A percentile compares a stretch with the other conserved stretches of the same genome.
Evolutionary conservation across 192 early-diverging fungal genomes (phyloP).

Genomic region (Coemansia furcata): DNA sequence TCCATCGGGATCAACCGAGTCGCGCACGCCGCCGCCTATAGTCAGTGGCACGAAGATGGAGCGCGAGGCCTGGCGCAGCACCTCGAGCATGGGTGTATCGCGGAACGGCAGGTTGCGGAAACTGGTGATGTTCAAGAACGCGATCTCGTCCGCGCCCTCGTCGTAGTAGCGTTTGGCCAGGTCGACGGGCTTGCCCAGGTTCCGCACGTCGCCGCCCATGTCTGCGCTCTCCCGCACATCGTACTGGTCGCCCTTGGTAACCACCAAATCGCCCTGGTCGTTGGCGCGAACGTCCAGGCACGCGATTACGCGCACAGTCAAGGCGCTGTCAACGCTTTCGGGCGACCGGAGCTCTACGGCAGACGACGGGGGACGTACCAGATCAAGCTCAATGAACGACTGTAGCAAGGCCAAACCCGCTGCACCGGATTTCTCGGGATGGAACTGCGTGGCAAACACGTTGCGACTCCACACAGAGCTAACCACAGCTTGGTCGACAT

Average conservation of each 20-base stretch:
- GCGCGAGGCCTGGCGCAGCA: slow-evolving; percentile 80
- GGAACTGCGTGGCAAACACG: slow-evolving; percentile 98
- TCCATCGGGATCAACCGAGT: slow-evolving; percentile 85
- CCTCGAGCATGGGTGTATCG: slow-evolving; percentile 96
- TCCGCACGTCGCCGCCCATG: slow-evolving; percentile 73
- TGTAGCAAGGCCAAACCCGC: slow-evolving; percentile 81
- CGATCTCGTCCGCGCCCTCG: slow-evolving; percentile 97
- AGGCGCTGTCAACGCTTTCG: slow-evolving; percentile 47
- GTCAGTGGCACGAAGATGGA: slow-evolving; percentile 98
- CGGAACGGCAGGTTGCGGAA: slow-evolving; percentile 88
- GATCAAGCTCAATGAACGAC: slow-evolving; percentile 69
- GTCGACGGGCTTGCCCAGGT: slow-evolving; percentile 97
- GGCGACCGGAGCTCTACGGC: neutral
- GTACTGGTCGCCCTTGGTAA: slow-evolving; percentile 99
- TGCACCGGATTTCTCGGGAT: slow-evolving; percentile 95
- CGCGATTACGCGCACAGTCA: slow-evolving; percentile 92
- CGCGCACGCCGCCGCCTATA: slow-evolving; percentile 97
- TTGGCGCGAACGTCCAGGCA: slow-evolving; percentile 97
- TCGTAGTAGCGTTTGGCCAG: slow-evolving; percentile 87
- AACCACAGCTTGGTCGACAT: slow-evolving; percentile 85
- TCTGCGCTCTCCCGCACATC: slow-evolving; percentile 80
- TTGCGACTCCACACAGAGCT: slow-evolving; percentile 78
- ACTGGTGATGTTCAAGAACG: slow-evolving; percentile 98
- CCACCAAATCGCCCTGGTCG: slow-evolving; percentile 95
- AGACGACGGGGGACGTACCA: slow-evolving; percentile 20